These are phyloP conservation scores for Coccomyxa sp. DNA, from an alignment of 139 green algal genomes.

Conservation along the genomic window DNA sequence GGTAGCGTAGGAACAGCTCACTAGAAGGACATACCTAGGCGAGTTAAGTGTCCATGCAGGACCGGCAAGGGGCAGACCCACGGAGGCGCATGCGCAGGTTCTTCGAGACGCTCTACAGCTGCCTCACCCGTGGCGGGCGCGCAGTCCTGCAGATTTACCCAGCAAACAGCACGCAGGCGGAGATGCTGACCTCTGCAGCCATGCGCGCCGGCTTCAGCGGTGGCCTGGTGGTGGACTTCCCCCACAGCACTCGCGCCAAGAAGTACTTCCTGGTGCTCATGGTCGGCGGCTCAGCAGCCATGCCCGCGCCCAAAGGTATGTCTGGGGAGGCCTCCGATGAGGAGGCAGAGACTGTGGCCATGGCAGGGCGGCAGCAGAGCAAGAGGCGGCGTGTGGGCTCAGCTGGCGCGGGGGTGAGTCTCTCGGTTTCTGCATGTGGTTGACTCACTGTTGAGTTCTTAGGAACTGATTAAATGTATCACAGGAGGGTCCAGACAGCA, in stretches of 20 bases:
- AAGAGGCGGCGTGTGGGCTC: conserved; percentile 19
- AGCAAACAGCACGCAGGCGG: conserved; percentile 67
- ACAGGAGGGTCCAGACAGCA: no score
- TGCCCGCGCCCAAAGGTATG: conserved; percentile 49
- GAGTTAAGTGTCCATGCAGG: conserved; percentile 21
- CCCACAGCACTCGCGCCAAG: conserved; percentile 89
- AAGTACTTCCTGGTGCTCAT: conserved; percentile 98
- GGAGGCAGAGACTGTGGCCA: conserved; percentile 19
- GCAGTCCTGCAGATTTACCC: conserved; percentile 91
- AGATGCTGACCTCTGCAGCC: conserved; percentile 88
- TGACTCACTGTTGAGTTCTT: no score
- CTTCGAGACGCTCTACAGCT: conserved; percentile 86
- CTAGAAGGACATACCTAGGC: no score
- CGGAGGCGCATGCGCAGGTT: conserved; percentile 75
- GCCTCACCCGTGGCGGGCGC: conserved; percentile 67
- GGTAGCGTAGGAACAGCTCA: no score
- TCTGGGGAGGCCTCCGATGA: conserved; percentile 30
- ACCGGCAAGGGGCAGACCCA: conserved; percentile 73
- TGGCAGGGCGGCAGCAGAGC: conserved; percentile 15
- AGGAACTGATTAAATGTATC: no score
- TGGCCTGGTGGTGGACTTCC: conserved; percentile 95
- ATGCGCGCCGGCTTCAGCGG: conserved; percentile 92
- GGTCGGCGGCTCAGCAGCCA: conserved; percentile 48
- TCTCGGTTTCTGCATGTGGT: no score
- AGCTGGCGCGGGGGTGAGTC: no score